These are phyloP conservation scores for Cercospora sp. DNA, from an alignment of 2,329 filamentous ascomycete genomes.

Conservation along the genomic window DNA sequence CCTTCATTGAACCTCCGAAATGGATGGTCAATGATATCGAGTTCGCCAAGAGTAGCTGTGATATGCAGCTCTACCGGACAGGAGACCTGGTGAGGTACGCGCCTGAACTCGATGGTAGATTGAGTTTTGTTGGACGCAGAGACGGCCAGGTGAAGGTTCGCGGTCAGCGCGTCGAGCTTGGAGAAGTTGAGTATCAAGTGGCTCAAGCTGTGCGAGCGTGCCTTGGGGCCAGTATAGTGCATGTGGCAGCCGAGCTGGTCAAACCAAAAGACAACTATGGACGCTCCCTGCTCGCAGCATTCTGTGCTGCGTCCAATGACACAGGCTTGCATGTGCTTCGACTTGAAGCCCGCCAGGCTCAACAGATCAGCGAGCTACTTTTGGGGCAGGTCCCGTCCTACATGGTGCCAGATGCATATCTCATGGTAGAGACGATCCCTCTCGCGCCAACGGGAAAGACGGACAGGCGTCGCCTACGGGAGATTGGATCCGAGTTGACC, in stretches of 20 bases:
- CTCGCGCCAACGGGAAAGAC: conserved; percentile 46
- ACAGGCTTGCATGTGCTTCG: background rate
- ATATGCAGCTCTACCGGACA: conserved; percentile 13
- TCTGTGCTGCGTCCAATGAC: background rate
- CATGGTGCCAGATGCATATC: conserved; percentile 6
- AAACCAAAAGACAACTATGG: background rate
- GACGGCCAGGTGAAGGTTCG: conserved; percentile 15
- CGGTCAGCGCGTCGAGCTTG: conserved; percentile 13
- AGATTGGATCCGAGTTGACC: background rate
- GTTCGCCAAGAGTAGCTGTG: background rate
- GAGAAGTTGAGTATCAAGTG: conserved; percentile 3
- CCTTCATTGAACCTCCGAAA: background rate
- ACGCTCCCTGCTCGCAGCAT: background rate
- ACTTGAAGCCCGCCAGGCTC: background rate
- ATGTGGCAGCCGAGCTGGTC: background rate
- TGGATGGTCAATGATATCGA: background rate
- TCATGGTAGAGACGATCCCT: conserved; percentile 23
- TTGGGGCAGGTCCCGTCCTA: conserved; percentile 5
- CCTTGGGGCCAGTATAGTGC: background rate
- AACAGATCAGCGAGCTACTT: background rate
- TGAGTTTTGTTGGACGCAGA: conserved; percentile 3
- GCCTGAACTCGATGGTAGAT: background rate
- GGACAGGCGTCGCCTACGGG: background rate
- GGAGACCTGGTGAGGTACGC: conserved; percentile 15
- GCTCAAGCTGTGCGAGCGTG: background rate